A percentile compares a stretch with the other conserved stretches of the same genome.
Conservation (phyloP, 1,284 basidiomycete species). For the Apiotrichum montevideense region DNA sequence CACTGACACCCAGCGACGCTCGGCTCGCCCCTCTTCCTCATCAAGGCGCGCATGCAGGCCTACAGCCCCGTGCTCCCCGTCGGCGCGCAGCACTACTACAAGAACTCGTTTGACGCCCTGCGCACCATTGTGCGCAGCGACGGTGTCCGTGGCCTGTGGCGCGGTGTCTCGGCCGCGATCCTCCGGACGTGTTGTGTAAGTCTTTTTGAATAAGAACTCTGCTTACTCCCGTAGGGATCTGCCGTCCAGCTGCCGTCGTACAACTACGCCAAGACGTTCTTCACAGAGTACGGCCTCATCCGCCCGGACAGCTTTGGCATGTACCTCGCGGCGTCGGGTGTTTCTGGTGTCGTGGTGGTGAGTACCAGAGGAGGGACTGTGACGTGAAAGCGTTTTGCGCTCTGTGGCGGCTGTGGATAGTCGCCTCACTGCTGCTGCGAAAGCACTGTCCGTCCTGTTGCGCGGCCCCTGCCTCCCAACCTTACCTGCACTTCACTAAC, state of each 20-base stretch:
- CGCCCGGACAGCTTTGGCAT: constrained; percentile 74
- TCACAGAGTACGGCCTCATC: constrained; percentile 61
- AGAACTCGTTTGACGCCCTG: constrained; percentile 72
- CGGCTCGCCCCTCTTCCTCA: constrained; percentile 90
- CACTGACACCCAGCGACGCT: constrained; percentile 57
- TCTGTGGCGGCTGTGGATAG: too few relatives aligned
- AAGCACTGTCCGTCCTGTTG: too few relatives aligned
- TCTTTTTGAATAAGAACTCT: constrained; percentile 39
- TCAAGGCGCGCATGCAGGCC: constrained; percentile 98
- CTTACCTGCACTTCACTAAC: neutral
- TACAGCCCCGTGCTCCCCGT: constrained; percentile 91
- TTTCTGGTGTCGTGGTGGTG: constrained; percentile 80
- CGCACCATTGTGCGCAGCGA: constrained; percentile 72
- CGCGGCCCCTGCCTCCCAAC: too few relatives aligned
- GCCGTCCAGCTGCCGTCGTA: constrained; percentile 88
- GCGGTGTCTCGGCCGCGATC: constrained; percentile 90
- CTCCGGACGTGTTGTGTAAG: constrained; percentile 85
- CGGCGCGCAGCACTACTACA: constrained; percentile 88
- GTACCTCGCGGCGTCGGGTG: constrained; percentile 77
- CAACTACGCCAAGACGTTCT: constrained; percentile 78
- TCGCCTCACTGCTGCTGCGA: too few relatives aligned
- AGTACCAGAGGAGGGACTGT: constrained; percentile 50
- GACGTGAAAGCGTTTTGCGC: neutral
- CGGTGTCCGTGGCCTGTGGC: constrained; percentile 68
- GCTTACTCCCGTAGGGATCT: constrained; percentile 50